Evolutionary conservation across 768 basidiomycete genomes (phyloP).

Genomic region (Zangia roseola): DNA sequence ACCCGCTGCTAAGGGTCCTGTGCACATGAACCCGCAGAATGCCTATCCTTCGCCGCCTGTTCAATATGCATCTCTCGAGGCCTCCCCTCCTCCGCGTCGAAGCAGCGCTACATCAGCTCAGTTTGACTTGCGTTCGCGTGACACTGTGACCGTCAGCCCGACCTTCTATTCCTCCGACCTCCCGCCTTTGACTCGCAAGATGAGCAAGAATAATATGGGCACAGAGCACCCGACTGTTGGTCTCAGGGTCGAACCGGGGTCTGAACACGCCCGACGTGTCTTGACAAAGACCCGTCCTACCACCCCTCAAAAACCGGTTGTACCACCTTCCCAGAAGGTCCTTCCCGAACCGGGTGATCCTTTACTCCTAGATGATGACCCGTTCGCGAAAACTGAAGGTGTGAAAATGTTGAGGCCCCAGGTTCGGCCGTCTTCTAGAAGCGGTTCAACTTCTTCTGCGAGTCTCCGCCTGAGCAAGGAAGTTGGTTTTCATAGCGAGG

Average conservation of each 20-base stretch:
- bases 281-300: constrained; percentile 34
- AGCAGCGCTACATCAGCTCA: constrained; percentile 1
- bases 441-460: neutral
- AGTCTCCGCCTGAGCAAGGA: constrained; percentile 4
- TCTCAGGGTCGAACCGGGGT: constrained; percentile 7
- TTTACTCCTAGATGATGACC: constrained; percentile 31
- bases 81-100: neutral
- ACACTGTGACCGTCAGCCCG: neutral
- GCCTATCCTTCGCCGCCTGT: constrained; percentile 31
- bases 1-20: constrained; percentile 6
- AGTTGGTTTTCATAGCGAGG: constrained; percentile 3
- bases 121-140: neutral
- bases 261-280: constrained; percentile 22
- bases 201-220: constrained; percentile 13
- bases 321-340: constrained; percentile 10
- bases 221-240: constrained; percentile 13
- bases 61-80: constrained; percentile 14
- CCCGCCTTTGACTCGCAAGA: constrained; percentile 11
- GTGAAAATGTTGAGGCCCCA: constrained; percentile 44
- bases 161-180: constrained; percentile 12
- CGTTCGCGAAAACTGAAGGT: constrained; percentile 56
- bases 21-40: neutral
- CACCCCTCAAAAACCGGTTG: constrained; percentile 29
- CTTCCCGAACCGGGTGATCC: constrained; percentile 16
- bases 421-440: constrained; percentile 2